phyloP scores from a whole-genome alignment of 768 basidiomycete genomes.

The Russula emetica region DNA sequence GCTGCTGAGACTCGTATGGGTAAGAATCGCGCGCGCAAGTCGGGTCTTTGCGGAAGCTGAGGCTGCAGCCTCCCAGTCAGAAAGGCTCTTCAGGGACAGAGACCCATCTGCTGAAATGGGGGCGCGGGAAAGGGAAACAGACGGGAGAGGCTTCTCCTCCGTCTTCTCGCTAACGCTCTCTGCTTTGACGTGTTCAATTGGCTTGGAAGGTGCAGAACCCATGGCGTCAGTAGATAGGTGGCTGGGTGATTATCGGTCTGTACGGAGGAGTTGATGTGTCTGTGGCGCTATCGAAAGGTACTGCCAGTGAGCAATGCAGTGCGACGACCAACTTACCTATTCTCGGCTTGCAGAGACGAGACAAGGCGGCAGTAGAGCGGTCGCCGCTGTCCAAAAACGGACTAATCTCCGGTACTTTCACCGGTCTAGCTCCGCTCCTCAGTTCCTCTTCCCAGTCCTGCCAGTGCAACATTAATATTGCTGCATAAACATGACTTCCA shows the following conservation, averaged over 20 bases:
- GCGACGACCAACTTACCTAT: background rate
- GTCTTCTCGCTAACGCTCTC: constrained; percentile 28
- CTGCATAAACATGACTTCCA: no score
- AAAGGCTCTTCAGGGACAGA: constrained; percentile 52
- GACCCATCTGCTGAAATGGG: constrained; percentile 57
- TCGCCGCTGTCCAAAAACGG: background rate
- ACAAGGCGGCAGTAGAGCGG: background rate
- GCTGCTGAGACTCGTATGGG: constrained; percentile 60
- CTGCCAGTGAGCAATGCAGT: background rate
- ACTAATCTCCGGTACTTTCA: background rate
- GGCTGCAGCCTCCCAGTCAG: constrained; percentile 62
- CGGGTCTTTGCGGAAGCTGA: constrained; percentile 54
- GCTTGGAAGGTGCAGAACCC: constrained; percentile 39
- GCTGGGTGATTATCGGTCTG: background rate
- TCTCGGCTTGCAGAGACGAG: background rate
- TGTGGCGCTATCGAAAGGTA: no score
- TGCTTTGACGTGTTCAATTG: constrained; percentile 20
- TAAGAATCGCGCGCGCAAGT: constrained; percentile 72
- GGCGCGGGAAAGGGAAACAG: constrained; percentile 16
- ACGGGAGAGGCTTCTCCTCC: constrained; percentile 21
- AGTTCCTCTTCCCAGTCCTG: no score
- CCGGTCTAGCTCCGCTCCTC: no score
- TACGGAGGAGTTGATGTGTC: no score
- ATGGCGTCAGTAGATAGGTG: constrained; percentile 27
- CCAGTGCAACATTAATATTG: no score